Evolutionary conservation across 78 protist genomes (phyloP), one percentile per base, ranked within the genome.

Genomic region (Dictyostelium purpureum): DNA sequence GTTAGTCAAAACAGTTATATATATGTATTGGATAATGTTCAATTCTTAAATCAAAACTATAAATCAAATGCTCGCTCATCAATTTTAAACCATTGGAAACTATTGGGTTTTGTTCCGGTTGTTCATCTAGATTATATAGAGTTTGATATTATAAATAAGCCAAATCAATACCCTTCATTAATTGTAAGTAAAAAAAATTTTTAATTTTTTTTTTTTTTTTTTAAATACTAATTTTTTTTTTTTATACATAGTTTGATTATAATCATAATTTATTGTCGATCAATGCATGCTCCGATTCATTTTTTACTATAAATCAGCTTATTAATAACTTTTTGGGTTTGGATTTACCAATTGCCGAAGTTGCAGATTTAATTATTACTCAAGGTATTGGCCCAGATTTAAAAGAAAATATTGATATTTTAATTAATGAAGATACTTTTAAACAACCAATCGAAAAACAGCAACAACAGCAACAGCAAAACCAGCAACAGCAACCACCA

Each of bases 291-390:
- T 45, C 83, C 24, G 92, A 85, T 61, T 85, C 92, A 45, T 85
- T 70, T 28, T 69, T 56, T 85, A 37, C 59, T 0, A 28, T 85
- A 19, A 85, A 85, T 61, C 75, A 85, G 59, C 24, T 85, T 26
- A 73, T 85, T 24, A 85, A 70, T 61, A 85, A 85, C n/a, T 74
- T 85, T n/a, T n/a, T 83, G 1, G 92, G 92, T n/a, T 73, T 85
- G 74, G 92, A 85, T 73, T 59, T 85, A 12, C 92, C 92, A 37
- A 56, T 71, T 49, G 75, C 80, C 4, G 92, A 85, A 35, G 92
- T 85, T 24, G 92, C 92, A 14, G 92, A 85, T 61, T 47, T 85
- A 19, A 85, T 85, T 4, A 73, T 85, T 1, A 49, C 82, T 19
- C 92, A 85, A 59, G 82, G 92, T n/a, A 85, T 85, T 35, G 82